Conservation (phyloP, 768 basidiomycete species). For the Suillus placidus region DNA sequence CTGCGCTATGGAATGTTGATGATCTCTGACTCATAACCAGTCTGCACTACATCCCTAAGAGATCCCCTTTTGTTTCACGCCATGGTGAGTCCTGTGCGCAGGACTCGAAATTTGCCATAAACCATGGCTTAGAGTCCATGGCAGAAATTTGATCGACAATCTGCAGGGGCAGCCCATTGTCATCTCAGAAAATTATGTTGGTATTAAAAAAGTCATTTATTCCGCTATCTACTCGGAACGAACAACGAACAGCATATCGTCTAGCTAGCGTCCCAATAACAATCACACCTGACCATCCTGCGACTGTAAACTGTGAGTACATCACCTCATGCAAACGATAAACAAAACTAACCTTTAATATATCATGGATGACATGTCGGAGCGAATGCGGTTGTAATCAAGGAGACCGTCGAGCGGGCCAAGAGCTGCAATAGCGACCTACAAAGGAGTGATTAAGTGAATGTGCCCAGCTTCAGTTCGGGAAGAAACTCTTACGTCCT, state of each 20-base stretch:
- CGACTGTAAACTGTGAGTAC: neutral
- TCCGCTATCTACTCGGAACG: constrained; percentile 24
- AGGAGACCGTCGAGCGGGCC: constrained; percentile 90
- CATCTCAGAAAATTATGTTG: neutral
- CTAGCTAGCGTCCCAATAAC: constrained; percentile 21
- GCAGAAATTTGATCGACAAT: neutral
- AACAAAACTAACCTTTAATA: constrained; percentile 45
- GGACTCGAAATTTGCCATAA: no score
- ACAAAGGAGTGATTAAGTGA: constrained; percentile 15
- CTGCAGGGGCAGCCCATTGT: neutral
- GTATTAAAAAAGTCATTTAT: constrained; percentile 22
- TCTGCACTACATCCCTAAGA: no score
- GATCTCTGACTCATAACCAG: no score
- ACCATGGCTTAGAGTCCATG: no score
- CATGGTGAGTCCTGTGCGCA: no score
- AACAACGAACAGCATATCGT: constrained; percentile 20
- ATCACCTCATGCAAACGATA: neutral
- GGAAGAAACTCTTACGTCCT: constrained; percentile 63
- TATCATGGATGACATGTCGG: constrained; percentile 79
- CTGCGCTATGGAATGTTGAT: no score
- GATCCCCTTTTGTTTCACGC: no score
- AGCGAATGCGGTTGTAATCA: constrained; percentile 90
- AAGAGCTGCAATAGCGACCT: constrained; percentile 87
- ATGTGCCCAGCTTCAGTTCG: constrained; percentile 4
- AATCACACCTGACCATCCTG: constrained; percentile 4